Percentiles rank a stretch among this genome's conserved stretches.
phyloP scores from a whole-genome alignment of 2,329 filamentous ascomycete genomes.

The Samsoniella hepiali region DNA sequence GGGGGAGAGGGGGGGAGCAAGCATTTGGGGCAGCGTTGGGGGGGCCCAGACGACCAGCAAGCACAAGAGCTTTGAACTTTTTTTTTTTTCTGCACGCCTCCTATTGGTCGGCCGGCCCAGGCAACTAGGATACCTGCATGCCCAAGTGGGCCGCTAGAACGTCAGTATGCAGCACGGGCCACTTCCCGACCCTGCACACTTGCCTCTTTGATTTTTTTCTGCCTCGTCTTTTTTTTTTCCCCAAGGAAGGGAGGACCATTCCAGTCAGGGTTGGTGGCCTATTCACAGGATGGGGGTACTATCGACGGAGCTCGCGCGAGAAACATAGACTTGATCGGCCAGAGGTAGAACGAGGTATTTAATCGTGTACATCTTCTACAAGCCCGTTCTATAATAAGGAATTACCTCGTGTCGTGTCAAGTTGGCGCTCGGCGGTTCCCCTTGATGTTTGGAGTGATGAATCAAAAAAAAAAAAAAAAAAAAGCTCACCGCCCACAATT shows the following conservation, averaged over 20 bases:
- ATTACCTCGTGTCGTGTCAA: not conserved
- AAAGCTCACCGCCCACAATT: constrained; percentile 20
- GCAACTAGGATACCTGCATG: constrained; percentile 32
- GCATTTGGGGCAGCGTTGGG: not conserved
- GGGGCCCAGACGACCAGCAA: constrained; percentile 11
- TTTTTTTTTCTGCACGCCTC: constrained; percentile 32
- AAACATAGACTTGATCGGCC: too few relatives aligned
- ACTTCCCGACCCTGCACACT: constrained; percentile 19
- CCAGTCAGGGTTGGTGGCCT: not conserved
- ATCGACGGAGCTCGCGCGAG: too few relatives aligned
- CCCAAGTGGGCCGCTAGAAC: constrained; percentile 34
- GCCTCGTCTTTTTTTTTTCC: constrained; percentile 5
- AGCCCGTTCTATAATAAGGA: not conserved
- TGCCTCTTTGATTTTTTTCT: constrained; percentile 9
- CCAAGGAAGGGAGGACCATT: constrained; percentile 9
- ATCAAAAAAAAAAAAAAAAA: constrained; percentile 20
- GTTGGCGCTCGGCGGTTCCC: not conserved
- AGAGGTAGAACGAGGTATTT: too few relatives aligned
- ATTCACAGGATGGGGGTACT: not conserved
- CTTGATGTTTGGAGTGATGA: constrained; percentile 16
- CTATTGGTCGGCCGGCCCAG: constrained; percentile 30
- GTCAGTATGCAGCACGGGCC: constrained; percentile 26
- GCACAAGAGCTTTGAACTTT: constrained; percentile 39
- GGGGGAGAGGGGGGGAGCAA: not conserved
- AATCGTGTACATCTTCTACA: not conserved